Evolutionary conservation across 2,329 filamentous ascomycete genomes (phyloP).

Genomic region (Fusarium acutatum): DNA sequence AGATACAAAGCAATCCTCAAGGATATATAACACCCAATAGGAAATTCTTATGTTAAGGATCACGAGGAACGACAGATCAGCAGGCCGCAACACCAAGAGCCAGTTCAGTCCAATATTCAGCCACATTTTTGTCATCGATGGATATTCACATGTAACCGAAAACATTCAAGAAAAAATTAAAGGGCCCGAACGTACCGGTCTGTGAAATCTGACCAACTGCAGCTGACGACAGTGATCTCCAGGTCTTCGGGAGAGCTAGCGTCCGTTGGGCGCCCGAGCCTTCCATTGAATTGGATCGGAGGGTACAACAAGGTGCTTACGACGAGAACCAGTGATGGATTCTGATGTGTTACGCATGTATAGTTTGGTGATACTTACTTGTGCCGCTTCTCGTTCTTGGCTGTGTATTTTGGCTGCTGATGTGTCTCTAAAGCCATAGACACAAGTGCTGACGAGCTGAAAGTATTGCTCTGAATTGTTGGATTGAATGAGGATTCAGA

Average conservation of each 20-base stretch:
- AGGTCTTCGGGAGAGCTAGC: slow-evolving; percentile 15
- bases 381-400: slow-evolving; percentile 1
- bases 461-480: not conserved
- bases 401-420: not conserved
- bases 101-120: not conserved
- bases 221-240: not conserved
- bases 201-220: not conserved
- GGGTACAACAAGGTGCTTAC: slow-evolving; percentile 26
- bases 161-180: not conserved
- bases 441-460: slow-evolving; percentile 25
- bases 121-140: not conserved
- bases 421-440: slow-evolving; percentile 8
- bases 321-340: not conserved
- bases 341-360: slow-evolving; percentile 8
- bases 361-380: slow-evolving; percentile 4
- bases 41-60: not conserved
- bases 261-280: not conserved
- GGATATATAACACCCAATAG: not conserved
- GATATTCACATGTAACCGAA: slow-evolving; percentile 43
- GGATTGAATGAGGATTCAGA: not conserved
- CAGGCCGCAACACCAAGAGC: not conserved
- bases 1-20: not conserved
- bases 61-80: slow-evolving; percentile 9
- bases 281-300: not conserved
- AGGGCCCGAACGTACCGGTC: slow-evolving; percentile 8